Percentiles rank a stretch among this genome's conserved stretches.
Conservation (phyloP, 306 rosid species). For the Comarum palustre region DNA sequence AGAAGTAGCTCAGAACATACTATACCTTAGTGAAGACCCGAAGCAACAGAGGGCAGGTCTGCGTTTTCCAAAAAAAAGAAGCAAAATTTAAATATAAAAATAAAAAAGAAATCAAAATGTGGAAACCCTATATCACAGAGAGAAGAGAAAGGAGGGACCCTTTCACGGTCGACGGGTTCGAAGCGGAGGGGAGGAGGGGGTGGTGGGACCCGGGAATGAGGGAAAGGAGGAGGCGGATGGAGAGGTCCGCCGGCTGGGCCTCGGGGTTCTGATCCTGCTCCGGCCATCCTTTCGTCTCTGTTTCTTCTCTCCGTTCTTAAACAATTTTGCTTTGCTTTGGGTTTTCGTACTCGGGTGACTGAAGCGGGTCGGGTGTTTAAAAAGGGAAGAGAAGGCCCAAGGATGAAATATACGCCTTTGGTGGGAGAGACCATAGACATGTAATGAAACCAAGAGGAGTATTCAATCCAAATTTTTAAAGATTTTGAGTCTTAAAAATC, state of each 20-base stretch:
- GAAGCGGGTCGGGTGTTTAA: background rate
- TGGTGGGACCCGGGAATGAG: constrained; percentile 38
- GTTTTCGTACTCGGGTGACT: background rate
- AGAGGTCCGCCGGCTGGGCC: constrained; percentile 10
- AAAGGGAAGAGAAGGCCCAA: too few species aligned
- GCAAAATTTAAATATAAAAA: background rate
- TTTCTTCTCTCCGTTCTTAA: constrained; percentile 44
- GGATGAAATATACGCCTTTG: too few species aligned
- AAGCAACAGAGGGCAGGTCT: constrained; percentile 91
- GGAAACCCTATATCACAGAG: background rate
- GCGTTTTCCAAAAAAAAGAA: constrained; percentile 8
- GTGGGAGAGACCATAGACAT: too few species aligned
- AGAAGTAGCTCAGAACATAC: background rate
- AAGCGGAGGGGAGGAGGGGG: constrained; percentile 36
- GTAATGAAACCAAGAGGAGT: too few species aligned
- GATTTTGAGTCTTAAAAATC: background rate
- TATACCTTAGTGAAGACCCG: constrained; percentile 89
- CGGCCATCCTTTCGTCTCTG: constrained; percentile 41
- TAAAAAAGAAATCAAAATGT: background rate
- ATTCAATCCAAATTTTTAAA: background rate
- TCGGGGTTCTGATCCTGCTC: constrained; percentile 32
- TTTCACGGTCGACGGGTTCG: constrained; percentile 53
- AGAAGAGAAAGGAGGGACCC: constrained; percentile 16
- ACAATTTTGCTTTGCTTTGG: background rate
- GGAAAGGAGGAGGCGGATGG: constrained; percentile 27